Base-by-base conservation (phyloP, 495 filamentous ascomycete genomes). In the Penicillium bovifimosum region DNA sequence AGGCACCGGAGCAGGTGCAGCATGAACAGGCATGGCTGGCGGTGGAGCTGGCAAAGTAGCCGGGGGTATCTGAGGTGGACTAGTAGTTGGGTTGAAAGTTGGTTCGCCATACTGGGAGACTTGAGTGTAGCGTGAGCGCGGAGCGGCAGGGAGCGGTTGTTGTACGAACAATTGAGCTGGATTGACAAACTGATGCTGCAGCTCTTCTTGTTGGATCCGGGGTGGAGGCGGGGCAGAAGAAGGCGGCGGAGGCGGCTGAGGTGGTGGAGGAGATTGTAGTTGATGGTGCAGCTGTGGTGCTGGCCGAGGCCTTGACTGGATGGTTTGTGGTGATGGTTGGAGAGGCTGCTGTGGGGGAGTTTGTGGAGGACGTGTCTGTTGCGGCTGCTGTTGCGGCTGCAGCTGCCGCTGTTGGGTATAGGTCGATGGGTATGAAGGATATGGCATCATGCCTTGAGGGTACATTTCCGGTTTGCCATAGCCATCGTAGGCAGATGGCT, bases 121-220 rank as follows among this genome's bases (percentile, higher is more conserved):
- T 7, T 59, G 56, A 9, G 36, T 53, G 47, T 66, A 72, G 31
- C 56, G 58, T 16, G 65, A 64, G 17, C 66, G 61, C 13, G 71
- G 63, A 24, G 61, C 58, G 6, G 68, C 54, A 31, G 64, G 65
- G 9, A 72, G 47, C 33, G 67, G 65, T 13, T 65, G 59, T 31
- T 66, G 63, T n/a, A 72, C 62, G 50, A 75, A 73, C 7, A 73
- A 50, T 51, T 73, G 64, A 26, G 70, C 64, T 0, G 72, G 72
- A 24, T 74, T 74, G 29, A 75, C 67, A 61, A 71, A 76, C 45
- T 72, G 78, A 70, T 73, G 69, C 39, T 57, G 69, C 34, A 57
- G 66, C 36, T 60, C 53, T 28, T 48, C 54, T 32, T 40, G 62
- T 18, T 49, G 59, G 9, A 56, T 54, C 9, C 32, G 59, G 27